Evolutionary conservation across 192 early-diverging fungal species (phyloP).

Genomic region (Backusella tarrabulga): DNA sequence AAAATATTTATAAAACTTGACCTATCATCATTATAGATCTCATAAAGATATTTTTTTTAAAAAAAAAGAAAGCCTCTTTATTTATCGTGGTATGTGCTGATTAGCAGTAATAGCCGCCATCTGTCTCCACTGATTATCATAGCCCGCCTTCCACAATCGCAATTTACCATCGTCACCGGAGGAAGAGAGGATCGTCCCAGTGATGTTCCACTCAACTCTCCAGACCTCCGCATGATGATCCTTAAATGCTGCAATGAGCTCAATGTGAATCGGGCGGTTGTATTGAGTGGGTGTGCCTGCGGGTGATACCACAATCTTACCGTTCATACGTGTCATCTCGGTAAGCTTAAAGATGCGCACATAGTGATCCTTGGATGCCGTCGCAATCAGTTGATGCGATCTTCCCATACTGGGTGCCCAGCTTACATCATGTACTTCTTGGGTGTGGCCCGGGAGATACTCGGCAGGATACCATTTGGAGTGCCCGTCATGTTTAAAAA

Average conservation of each 20-base stretch:
- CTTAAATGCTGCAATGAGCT: conserved; percentile 52
- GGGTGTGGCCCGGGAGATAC: conserved; percentile 56
- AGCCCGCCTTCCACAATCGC: conserved; percentile 73
- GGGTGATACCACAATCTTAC: neutral
- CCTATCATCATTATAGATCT: neutral
- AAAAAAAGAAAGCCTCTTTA: neutral
- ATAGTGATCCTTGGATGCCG: conserved; percentile 70
- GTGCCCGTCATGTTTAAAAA: conserved; percentile 54
- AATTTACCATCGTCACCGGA: conserved; percentile 85
- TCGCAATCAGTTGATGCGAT: conserved; percentile 82
- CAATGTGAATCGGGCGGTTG: conserved; percentile 48
- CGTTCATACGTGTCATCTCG: conserved; percentile 20
- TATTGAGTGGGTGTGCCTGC: conserved; percentile 29
- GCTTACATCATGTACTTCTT: conserved; percentile 65
- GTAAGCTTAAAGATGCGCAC: conserved; percentile 78
- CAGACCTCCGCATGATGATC: conserved; percentile 76
- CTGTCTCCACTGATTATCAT: conserved; percentile 57
- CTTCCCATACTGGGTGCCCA: conserved; percentile 73
- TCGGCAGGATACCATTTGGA: conserved; percentile 65
- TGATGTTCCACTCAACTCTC: conserved; percentile 86
- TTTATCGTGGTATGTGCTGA: conserved; percentile 19
- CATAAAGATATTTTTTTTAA: neutral
- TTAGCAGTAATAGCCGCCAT: conserved; percentile 61
- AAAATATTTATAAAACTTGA: too few relatives aligned
- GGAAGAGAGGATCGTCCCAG: conserved; percentile 74